A percentile compares a stretch with the other conserved stretches of the same genome.
phyloP scores from a whole-genome alignment of 257 asterid species.

The Gynochthodes officinalis region DNA sequence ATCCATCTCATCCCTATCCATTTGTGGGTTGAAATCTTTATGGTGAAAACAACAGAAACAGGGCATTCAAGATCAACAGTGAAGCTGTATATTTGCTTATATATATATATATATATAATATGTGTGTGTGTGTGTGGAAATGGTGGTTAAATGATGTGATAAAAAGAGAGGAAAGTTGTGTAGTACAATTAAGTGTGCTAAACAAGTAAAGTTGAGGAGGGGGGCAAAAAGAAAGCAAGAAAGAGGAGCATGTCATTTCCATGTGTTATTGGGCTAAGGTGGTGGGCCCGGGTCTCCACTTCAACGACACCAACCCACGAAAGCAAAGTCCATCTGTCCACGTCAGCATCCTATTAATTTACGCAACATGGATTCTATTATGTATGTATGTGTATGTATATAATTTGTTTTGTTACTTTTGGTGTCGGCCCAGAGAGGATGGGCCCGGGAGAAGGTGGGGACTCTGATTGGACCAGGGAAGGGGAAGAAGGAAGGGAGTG shows the following conservation, averaged over 20 bases:
- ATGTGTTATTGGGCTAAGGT: slow-evolving; percentile 44
- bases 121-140: slow-evolving; percentile 13
- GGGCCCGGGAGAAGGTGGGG: slow-evolving; percentile 40
- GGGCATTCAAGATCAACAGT: background rate
- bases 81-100: too few species aligned
- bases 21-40: slow-evolving; percentile 28
- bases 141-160: slow-evolving; percentile 27
- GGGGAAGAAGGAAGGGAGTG: background rate
- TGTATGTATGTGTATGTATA: background rate
- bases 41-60: slow-evolving; percentile 39
- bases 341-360: slow-evolving; percentile 44
- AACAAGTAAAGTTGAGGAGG: slow-evolving; percentile 40
- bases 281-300: slow-evolving; percentile 70
- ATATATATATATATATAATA: too few species aligned
- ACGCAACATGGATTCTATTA: slow-evolving; percentile 36
- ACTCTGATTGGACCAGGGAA: slow-evolving; percentile 14
- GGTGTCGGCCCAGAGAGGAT: slow-evolving; percentile 32
- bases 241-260: slow-evolving; percentile 21
- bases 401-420: background rate
- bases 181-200: slow-evolving; percentile 27
- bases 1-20: slow-evolving; percentile 25
- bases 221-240: background rate
- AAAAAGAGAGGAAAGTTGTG: slow-evolving; percentile 1
- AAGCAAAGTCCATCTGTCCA: slow-evolving; percentile 55
- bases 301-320: slow-evolving; percentile 59